Conservation (phyloP, 495 filamentous ascomycete genomes). For the Tuber indicum region DNA sequence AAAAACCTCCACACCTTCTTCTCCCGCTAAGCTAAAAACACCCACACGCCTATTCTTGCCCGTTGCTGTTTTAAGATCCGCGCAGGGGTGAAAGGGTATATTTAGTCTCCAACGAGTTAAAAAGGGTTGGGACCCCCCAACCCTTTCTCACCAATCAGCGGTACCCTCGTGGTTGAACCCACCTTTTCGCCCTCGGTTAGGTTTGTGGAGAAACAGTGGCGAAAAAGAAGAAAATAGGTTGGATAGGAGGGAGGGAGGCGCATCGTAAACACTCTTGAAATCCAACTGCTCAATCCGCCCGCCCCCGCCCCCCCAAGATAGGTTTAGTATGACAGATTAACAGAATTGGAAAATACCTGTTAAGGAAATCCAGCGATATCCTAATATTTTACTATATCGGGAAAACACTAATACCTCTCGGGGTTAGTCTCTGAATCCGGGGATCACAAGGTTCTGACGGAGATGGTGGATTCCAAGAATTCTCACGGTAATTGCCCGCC, state of each 20-base stretch:
- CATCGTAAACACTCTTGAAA: too few species aligned
- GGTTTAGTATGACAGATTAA: too few species aligned
- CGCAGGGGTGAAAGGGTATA: background rate
- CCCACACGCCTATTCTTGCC: background rate
- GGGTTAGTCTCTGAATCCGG: too few species aligned
- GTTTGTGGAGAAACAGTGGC: background rate
- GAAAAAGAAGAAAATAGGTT: background rate
- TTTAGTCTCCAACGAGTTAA: background rate
- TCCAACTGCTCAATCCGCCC: too few species aligned
- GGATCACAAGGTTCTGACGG: too few species aligned
- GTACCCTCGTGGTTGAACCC: background rate
- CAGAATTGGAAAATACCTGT: too few species aligned
- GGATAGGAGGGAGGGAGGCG: background rate
- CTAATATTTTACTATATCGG: too few species aligned
- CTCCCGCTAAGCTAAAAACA: background rate
- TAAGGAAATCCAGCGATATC: too few species aligned
- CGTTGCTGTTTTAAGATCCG: slow-evolving; percentile 4
- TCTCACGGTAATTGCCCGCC: background rate
- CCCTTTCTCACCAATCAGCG: background rate
- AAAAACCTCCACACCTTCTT: background rate
- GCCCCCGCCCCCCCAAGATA: too few species aligned
- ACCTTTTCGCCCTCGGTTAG: background rate
- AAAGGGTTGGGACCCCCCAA: background rate
- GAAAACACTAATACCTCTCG: too few species aligned
- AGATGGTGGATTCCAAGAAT: too few species aligned